These are phyloP conservation scores for Boletellus ananiceps DNA, from an alignment of 768 basidiomycete species.

Conservation along the genomic window DNA sequence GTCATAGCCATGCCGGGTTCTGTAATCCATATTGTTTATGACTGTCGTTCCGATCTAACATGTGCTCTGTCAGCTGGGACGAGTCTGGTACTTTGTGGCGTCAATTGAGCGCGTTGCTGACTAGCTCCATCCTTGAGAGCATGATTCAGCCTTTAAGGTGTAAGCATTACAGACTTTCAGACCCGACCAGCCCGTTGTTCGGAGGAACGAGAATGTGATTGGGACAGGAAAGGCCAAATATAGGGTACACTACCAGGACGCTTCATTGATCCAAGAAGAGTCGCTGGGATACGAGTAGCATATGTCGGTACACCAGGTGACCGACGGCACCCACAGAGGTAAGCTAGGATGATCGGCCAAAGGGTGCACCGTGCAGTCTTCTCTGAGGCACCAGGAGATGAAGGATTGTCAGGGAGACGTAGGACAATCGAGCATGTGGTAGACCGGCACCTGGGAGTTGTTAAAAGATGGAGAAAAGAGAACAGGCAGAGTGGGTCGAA, in stretches of 20 bases:
- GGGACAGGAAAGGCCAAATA: too few species aligned
- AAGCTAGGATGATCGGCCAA: constrained; percentile 53
- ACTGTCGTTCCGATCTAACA: too few species aligned
- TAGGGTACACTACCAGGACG: background rate
- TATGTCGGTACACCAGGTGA: constrained; percentile 64
- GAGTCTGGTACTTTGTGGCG: too few species aligned
- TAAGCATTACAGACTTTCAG: too few species aligned
- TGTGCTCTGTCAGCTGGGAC: too few species aligned
- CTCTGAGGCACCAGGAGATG: constrained; percentile 57
- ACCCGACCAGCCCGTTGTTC: too few species aligned
- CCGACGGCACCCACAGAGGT: constrained; percentile 43
- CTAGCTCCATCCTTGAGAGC: too few species aligned
- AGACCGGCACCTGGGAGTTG: constrained; percentile 50
- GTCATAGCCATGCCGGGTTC: background rate
- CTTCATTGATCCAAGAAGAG: background rate
- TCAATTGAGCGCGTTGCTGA: too few species aligned
- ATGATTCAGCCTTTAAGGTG: too few species aligned
- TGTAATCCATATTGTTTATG: background rate
- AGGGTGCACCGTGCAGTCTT: constrained; percentile 43
- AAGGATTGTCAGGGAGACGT: constrained; percentile 38
- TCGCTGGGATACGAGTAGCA: background rate
- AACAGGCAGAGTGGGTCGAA: background rate
- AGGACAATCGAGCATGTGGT: constrained; percentile 55
- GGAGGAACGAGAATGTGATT: too few species aligned
- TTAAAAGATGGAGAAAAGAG: constrained; percentile 53